These are phyloP conservation scores for Solanum hybrid DNA, from an alignment of 305 asterid genomes.

Conservation along the genomic window DNA sequence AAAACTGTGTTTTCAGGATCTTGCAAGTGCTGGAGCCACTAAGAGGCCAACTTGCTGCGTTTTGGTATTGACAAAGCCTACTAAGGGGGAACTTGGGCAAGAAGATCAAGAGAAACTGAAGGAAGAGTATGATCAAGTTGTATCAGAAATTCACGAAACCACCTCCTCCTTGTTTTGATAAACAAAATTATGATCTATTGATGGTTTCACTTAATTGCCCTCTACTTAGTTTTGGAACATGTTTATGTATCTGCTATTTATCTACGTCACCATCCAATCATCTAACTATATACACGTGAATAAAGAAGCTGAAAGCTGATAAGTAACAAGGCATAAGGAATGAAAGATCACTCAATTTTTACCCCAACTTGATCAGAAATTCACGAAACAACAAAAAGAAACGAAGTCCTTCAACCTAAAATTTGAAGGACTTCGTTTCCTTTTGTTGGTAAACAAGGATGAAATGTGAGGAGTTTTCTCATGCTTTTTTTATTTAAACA, in stretches of 20 bases:
- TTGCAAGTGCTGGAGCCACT: slow-evolving; percentile 80
- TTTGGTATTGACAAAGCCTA: slow-evolving; percentile 54
- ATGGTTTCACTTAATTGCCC: slow-evolving; percentile 6
- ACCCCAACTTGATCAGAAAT: neutral
- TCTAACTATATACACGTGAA: neutral
- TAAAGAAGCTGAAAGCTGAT: neutral
- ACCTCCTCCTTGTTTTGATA: slow-evolving; percentile 37
- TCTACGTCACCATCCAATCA: neutral
- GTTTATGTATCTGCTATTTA: neutral
- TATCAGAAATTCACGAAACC: slow-evolving; percentile 36
- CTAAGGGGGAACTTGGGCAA: slow-evolving; percentile 50
- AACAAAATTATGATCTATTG: neutral
- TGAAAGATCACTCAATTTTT: neutral
- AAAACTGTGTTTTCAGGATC: slow-evolving; percentile 44
- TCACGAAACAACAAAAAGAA: neutral
- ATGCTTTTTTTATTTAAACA: too few relatives aligned
- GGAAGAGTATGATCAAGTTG: slow-evolving; percentile 56
- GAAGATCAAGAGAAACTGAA: slow-evolving; percentile 60
- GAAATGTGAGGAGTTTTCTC: too few relatives aligned
- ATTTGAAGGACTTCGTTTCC: too few relatives aligned
- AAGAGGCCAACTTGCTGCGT: slow-evolving; percentile 90
- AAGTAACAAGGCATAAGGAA: neutral
- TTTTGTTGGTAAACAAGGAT: too few relatives aligned
- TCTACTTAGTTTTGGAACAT: neutral
- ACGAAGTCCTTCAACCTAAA: too few relatives aligned